Evolutionary conservation across 805 yeast genomes (phyloP).

Genomic region (Kluyveromyces nonfermentans): DNA sequence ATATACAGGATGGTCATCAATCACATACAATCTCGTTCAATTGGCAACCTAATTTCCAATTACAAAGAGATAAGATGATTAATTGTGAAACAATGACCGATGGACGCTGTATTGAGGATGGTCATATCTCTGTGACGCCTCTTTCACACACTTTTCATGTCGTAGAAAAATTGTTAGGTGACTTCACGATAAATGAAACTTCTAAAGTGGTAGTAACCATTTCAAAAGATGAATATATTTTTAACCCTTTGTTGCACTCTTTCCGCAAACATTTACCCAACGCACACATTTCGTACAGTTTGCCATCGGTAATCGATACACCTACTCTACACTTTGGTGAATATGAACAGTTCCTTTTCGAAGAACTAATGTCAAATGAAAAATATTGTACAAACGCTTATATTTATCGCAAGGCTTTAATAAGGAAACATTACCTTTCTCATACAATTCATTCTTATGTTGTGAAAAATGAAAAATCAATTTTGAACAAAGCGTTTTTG

Average conservation of each 20-base stretch:
- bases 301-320: not conserved
- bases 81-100: constrained; percentile 55
- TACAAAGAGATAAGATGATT: constrained; percentile 34
- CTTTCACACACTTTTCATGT: constrained; percentile 60
- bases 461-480: constrained; percentile 65
- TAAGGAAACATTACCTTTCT: constrained; percentile 83
- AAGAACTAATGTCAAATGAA: constrained; percentile 33
- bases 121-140: constrained; percentile 60
- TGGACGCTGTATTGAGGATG: constrained; percentile 58
- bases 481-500: constrained; percentile 55
- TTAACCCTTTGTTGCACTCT: constrained; percentile 30
- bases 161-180: constrained; percentile 15
- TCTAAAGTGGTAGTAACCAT: constrained; percentile 25
- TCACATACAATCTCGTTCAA: constrained; percentile 42
- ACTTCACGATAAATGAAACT: constrained; percentile 7
- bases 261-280: constrained; percentile 28
- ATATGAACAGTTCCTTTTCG: constrained; percentile 81
- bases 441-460: constrained; percentile 67
- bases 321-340: constrained; percentile 70
- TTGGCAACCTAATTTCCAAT: constrained; percentile 80
- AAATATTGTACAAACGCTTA: constrained; percentile 68
- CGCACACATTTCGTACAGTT: constrained; percentile 17
- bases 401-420: constrained; percentile 81
- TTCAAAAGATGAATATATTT: constrained; percentile 33
- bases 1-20: constrained; percentile 41